Base-by-base conservation (phyloP, 139 green algal genomes). In the Pedinophyceae sp. region DNA sequence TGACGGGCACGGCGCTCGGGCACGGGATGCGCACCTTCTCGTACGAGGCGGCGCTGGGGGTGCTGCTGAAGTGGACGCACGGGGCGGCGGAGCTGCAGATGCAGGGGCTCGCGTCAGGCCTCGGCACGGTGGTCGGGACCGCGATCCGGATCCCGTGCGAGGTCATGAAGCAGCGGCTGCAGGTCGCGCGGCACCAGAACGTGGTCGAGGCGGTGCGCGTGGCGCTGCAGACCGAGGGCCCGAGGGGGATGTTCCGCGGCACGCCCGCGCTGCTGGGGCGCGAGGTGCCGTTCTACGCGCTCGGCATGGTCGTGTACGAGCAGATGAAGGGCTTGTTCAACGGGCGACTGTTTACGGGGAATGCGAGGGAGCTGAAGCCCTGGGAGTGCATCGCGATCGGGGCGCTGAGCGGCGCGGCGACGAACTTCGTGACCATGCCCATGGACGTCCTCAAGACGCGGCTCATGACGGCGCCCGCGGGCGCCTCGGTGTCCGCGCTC, bases 371-470 rank as follows among this genome's bases (percentile, higher is more conserved):
- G 26, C 63, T 84, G 40, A 53, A 52, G 4, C n/a, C 54, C 27
- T 71, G 59, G 60, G 65, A 88, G 66, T 69, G 54, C 2, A 60
- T 88, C 2, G 61, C 60, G 0, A 57, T 85, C 3, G 79, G 79
- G 25, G 72, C 64, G 4, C 28, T 78, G 38, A 71, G 77, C 4
- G 79, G 79, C 19, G 69, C 71, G 19, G 13, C 78, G 5, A 71
- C 69, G 5, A 70, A 74, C 13, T 57, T 79, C 22, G 22, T 56
- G 30, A 83, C 75, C 25, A 84, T 67, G 2, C 79, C 79, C 16
- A 69, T 67, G 3, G 79, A 88, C 46, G 77, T 88, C 3, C 51
- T 88, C 30, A 88, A 88, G 65, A 88, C 74, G 39, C 52, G 77
- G 22, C 72, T 84, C 48, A 85, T 85, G 79, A 78, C 71, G 18